Evolutionary conservation across 1,139 yeast genomes (phyloP), one percentile per base, ranked within the genome.

Genomic region (Diutina ranongensis): DNA sequence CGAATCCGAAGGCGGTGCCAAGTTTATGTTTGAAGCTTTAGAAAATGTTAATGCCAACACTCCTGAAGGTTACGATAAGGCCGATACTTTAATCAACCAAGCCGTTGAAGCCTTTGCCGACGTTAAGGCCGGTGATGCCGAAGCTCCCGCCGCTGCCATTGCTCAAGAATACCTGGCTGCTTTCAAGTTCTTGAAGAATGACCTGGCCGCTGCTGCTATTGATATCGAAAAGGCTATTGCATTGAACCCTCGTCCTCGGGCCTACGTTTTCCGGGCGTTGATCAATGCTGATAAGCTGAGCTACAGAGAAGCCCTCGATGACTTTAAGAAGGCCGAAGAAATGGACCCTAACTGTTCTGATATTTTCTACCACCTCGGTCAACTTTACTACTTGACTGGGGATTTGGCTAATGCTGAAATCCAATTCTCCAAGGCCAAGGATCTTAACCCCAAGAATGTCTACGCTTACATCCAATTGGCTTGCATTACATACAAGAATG

Each of bases 321-420:
- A 83, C 63, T 88, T 92, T 57, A 77, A 77, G 46, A 68, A 72
- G 48, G 98, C 97, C 36, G 72, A 80, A 52, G 69, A 72, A 50
- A 61, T 84, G 54, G 82, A 85, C 58, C 79, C 92, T 44, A 66
- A 76, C 33, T 78, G 80, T 60, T 78, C 95, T 35, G 96, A 94
- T 60, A 78, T 84, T 54, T 86, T 80, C 69, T 92, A 92, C 71
- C 98, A 94, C 68, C 81, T 85, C 60, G 98, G 95, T 54, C 99
- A 94, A 74, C 75, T 89, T 61, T 76, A 74, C 62, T 92, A 89
- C 67, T 72, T 92, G 56, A 78, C 86, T 51, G 83, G 82, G 52
- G 85, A 87, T 54, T 78, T 84, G 58, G 67, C 68, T 42, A 73
- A 79, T 52, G 97, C 98, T 40, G 76, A 80, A 57, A 68, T 65